Evolutionary conservation across 352 stramenopile species (phyloP), one percentile per base, ranked within the genome.

Genomic region (Globisporangium solare): DNA sequence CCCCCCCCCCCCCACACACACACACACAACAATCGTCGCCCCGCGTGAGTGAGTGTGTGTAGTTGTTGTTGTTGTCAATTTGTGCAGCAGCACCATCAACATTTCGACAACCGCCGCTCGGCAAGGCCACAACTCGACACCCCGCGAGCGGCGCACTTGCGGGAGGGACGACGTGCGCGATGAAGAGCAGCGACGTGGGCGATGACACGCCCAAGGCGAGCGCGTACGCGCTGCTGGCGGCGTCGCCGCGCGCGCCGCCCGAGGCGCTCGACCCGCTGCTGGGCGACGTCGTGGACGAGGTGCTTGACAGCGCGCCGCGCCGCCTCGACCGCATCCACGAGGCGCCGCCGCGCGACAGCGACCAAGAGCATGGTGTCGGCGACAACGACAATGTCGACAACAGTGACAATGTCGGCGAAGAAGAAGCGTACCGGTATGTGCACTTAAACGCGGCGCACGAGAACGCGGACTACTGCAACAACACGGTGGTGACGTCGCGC

Each of bases 401-500:
- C 2, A 32, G n/a, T 18, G 15, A n/a, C 24, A 39, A 32, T 24
- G 42, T 43, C 0, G 41, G 60, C 0, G 63, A 68, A 2, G 69
- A 74, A 1, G 70, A 86, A 41, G 61, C 45, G 6, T 91, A 86
- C 49, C 78, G 84, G 5, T 80, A 79, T 54, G 75, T 94, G 31
- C 71, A 94, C 39, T 27, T 94, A 14, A 95, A 94, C 56, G 60
- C 83, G 7, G 68, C 66, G 2, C 62, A 79, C 46, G 67, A 68
- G 48, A 94, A 94, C 61, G 74, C 56, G 4, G 62, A 55, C 27
- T 96, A 91, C 60, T 87, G 75, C 58, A 66, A 51, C 59, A 96
- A 96, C 66, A 56, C 71, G 43, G 83, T 97, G 22, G 87, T 92
- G 43, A 97, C 91, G 27, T 95, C 87, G 47, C 89, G 91, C 56